Conservation (phyloP, 2,329 filamentous ascomycete species). For the Aciculosporium take region DNA sequence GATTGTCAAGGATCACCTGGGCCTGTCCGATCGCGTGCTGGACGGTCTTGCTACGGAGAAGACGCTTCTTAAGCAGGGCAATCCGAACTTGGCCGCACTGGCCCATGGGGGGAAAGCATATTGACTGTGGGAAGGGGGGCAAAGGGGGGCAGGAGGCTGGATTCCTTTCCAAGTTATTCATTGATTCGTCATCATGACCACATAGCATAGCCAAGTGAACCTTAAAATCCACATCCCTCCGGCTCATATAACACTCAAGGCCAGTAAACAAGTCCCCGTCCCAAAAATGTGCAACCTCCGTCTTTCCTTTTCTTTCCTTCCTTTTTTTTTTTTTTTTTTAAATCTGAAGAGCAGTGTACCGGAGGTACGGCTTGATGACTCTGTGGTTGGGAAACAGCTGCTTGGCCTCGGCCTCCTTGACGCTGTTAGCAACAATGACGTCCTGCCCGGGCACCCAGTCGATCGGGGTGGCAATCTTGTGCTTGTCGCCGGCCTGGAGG, state of each 20-base stretch:
- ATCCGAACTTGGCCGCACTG: conserved; percentile 20
- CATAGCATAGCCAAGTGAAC: no score
- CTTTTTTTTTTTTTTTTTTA: no score
- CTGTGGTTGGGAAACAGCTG: conserved; percentile 70
- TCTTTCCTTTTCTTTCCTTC: no score
- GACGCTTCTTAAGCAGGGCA: conserved; percentile 27
- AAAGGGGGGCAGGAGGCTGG: no score
- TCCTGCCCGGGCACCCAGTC: conserved; percentile 84
- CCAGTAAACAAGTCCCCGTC: no score
- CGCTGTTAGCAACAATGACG: conserved; percentile 75
- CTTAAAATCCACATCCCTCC: no score
- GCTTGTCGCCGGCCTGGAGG: conserved; percentile 72
- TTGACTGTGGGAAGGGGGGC: no score
- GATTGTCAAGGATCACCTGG: conserved; percentile 43
- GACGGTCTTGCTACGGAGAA: conserved; percentile 26
- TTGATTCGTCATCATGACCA: no score
- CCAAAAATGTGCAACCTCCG: no score
- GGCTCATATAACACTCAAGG: no score
- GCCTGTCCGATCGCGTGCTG: conserved; percentile 22
- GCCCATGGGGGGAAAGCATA: conserved; percentile 10
- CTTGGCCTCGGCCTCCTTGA: conserved; percentile 75
- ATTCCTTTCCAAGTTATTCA: no score
- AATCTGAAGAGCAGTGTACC: conserved; percentile 54
- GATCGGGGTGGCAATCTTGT: conserved; percentile 77
- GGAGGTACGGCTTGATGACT: conserved; percentile 57